Evolutionary conservation across 768 basidiomycete genomes (phyloP).

Genomic region (Xerocomus brunneocitrinus): DNA sequence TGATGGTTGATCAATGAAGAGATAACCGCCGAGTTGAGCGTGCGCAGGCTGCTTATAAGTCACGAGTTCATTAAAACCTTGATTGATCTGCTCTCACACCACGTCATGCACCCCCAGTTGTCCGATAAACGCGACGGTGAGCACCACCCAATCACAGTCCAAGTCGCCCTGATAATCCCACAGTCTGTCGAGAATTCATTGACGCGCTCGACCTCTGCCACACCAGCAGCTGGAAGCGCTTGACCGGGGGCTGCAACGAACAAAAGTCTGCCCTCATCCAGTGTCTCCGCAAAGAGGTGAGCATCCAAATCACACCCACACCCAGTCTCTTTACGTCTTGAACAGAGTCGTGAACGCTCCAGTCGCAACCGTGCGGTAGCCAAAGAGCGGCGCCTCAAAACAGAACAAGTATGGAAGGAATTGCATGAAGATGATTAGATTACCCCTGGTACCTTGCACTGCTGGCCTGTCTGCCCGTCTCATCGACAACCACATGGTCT

Average conservation of each 20-base stretch:
- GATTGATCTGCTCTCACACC: background rate
- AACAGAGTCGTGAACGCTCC: slow-evolving; percentile 56
- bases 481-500: background rate
- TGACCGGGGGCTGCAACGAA: slow-evolving; percentile 66
- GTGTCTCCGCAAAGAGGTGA: slow-evolving; percentile 70
- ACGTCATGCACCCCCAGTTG: slow-evolving; percentile 62
- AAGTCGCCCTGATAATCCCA: slow-evolving; percentile 7
- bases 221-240: slow-evolving; percentile 53
- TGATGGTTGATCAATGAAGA: slow-evolving; percentile 13
- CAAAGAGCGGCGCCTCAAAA: slow-evolving; percentile 51
- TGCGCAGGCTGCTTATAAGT: too few relatives aligned
- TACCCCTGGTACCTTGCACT: background rate
- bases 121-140: slow-evolving; percentile 61
- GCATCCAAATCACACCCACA: slow-evolving; percentile 6
- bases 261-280: slow-evolving; percentile 63
- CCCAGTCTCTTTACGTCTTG: slow-evolving; percentile 1
- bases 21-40: too few relatives aligned
- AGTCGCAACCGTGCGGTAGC: slow-evolving; percentile 55
- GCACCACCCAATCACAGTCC: slow-evolving; percentile 7
- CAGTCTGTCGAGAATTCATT: slow-evolving; percentile 75
- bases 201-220: slow-evolving; percentile 74
- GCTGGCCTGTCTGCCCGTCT: too few relatives aligned
- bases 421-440: slow-evolving; percentile 46
- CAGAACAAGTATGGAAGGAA: slow-evolving; percentile 57
- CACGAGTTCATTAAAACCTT: too few relatives aligned